These are phyloP conservation scores for Alectoria sarmentosa DNA, from an alignment of 495 filamentous ascomycete genomes.

Conservation along the genomic window DNA sequence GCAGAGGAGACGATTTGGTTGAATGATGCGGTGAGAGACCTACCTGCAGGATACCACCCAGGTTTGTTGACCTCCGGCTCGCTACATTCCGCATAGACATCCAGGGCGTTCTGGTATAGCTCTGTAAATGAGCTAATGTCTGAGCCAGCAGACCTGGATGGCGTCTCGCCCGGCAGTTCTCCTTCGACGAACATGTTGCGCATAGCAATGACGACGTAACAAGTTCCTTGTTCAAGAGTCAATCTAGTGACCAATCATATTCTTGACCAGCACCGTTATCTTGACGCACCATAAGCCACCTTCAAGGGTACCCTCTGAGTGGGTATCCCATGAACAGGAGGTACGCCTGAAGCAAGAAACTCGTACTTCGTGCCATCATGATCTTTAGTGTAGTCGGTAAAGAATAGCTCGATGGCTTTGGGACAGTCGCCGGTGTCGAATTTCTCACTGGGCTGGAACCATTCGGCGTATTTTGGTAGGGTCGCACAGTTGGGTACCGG, in stretches of 20 bases:
- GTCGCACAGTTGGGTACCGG: slow-evolving; percentile 9
- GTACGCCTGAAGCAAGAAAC: slow-evolving; percentile 6
- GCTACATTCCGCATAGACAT: background rate
- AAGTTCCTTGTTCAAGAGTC: slow-evolving; percentile 11
- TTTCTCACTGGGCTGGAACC: slow-evolving; percentile 18
- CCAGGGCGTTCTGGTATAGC: background rate
- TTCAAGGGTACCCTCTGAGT: slow-evolving; percentile 18
- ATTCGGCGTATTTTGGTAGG: slow-evolving; percentile 4
- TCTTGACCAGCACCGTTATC: background rate
- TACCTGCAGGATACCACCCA: slow-evolving; percentile 19
- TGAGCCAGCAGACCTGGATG: slow-evolving; percentile 10
- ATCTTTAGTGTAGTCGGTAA: slow-evolving; percentile 9
- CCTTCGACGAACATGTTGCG: slow-evolving; percentile 13
- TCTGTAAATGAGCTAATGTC: slow-evolving; percentile 14
- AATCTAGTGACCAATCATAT: background rate
- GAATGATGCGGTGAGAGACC: background rate
- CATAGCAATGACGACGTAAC: slow-evolving; percentile 16
- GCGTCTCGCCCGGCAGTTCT: slow-evolving; percentile 13
- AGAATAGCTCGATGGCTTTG: slow-evolving; percentile 12
- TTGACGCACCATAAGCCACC: slow-evolving; percentile 8
- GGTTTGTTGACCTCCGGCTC: background rate
- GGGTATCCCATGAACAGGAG: slow-evolving; percentile 15
- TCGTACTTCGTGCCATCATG: slow-evolving; percentile 14
- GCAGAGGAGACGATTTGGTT: background rate
- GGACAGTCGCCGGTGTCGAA: slow-evolving; percentile 16